Base-by-base conservation (phyloP, 352 stramenopile genomes). In the Pythium aristosporum region DNA sequence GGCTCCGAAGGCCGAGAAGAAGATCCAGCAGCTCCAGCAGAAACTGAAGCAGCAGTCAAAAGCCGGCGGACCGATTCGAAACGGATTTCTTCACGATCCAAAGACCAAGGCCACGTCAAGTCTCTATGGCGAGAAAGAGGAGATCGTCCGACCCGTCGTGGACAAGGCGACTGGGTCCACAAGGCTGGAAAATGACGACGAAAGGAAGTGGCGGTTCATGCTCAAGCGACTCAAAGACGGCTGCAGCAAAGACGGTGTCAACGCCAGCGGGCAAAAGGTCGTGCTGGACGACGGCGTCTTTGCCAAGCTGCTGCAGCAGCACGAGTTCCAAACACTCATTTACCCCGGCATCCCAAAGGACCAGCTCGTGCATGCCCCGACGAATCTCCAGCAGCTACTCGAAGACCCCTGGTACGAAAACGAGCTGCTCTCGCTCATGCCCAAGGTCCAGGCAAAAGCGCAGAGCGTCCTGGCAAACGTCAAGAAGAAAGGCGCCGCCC, bases 261-360 rank as follows among this genome's bases (percentile, higher is more conserved):
- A 91, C 56, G 73, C 72, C 44, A 73, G 54, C 18, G 82, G 82
- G 30, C 69, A 90, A 58, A 68, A 63, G 34, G 80, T 89, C 6
- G 82, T 90, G 37, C 59, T 95, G 39, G 79, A 89, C 28, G 80
- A 96, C 55, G 87, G 87, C 2, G 75, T 96, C 3, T 96, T 96
- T 61, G 79, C 75, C 11, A 85, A 86, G 43, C 65, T 96, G n/a
- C 55, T 91, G 46, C 51, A 84, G 13, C 69, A 89, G 53, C 25
- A 69, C 21, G 82, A 86, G 32, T 96, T 96, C 58, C 82, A 93
- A 61, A 57, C 69, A 21, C 73, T 95, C 12, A 76, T 96, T 16
- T 96, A 94, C 55, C 85, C 87, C 1, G 87, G 86, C 9, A 86
- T 94, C 44, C 74, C 85, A 8, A 65, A 71, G n/a, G 73, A 89